These are phyloP conservation scores for Cubamyces sp. DNA, from an alignment of 768 basidiomycete genomes.

Conservation along the genomic window DNA sequence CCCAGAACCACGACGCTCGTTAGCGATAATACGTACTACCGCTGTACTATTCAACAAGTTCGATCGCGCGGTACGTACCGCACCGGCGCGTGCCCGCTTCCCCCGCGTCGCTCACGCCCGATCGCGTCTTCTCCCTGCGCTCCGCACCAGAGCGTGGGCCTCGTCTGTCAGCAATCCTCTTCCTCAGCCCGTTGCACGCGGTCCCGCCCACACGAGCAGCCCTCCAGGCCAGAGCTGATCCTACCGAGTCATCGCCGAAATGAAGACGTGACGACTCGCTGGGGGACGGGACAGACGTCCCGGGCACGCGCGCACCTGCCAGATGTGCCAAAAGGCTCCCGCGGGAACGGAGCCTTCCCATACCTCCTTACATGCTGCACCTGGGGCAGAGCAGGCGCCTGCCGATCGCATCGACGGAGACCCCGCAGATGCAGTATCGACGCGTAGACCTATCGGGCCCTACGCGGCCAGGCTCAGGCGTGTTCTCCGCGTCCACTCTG, in stretches of 20 bases:
- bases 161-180: constrained; percentile 1
- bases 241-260: constrained; percentile 24
- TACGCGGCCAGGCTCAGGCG: neutral
- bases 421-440: constrained; percentile 1
- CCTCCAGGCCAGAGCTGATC: constrained; percentile 9
- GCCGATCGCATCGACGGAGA: too few relatives aligned
- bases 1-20: neutral
- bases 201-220: neutral
- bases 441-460: neutral
- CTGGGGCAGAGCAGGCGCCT: too few relatives aligned
- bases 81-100: neutral
- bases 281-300: constrained; percentile 1
- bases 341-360: constrained; percentile 24
- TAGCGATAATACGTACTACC: neutral
- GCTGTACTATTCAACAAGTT: too few relatives aligned
- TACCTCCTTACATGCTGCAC: constrained; percentile 7
- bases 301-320: constrained; percentile 16
- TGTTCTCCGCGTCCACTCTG: neutral
- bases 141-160: neutral
- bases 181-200: neutral
- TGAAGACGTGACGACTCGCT: neutral
- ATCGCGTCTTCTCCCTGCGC: neutral
- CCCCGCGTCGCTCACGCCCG: neutral
- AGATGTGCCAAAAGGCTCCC: constrained; percentile 15
- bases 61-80: neutral